Evolutionary conservation across 371 early-diverging fungal genomes (phyloP), one percentile per base, ranked within the genome.

Genomic region (Lichtheimia ornata): DNA sequence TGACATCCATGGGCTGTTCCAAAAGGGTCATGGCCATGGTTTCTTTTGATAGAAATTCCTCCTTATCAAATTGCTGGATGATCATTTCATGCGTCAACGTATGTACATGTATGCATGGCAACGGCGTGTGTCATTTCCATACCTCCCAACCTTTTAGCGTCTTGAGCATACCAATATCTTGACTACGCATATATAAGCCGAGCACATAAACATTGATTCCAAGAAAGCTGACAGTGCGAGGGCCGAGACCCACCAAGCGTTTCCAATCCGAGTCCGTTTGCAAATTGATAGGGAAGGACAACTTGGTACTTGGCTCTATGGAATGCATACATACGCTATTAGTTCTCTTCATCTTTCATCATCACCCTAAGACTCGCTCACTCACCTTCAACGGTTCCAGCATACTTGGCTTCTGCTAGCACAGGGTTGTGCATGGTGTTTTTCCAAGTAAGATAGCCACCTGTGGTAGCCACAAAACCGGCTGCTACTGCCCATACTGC

Each of bases 211-310:
- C 91, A 62, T 83, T 82, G 55, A 91, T 64, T 35, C 84, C 82
- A 17, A 91, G 67, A 52, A 91, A 88, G 11, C 85, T 86, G 18
- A 89, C 89, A 67, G 82, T 83, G 49, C 91, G 83, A 4, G 83
- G 82, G 44, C 91, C 91, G 6, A 87, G 72, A 5, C 91, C 91
- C 42, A 91, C 62, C 5, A 89, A 62, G 4, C 76, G 72, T 49
- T 72, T 76, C 70, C 74, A 73, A 58, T 72, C 74, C 0, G 62
- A 71, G 47, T 56, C 59, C 4, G 72, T 69, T 5, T 72, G 59
- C 42, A 81, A 55, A 53, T 66, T 62, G 28, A 74, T 56, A 7
- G 81, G 81, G 58, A 81, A 77, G 5, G 56, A 41, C 0, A 74
- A 27, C 18, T 72, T 63, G 4, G 78, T 72, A 15, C 64, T 64